Conservation (phyloP, 495 filamentous ascomycete genomes). For the Penicillium parvum region DNA sequence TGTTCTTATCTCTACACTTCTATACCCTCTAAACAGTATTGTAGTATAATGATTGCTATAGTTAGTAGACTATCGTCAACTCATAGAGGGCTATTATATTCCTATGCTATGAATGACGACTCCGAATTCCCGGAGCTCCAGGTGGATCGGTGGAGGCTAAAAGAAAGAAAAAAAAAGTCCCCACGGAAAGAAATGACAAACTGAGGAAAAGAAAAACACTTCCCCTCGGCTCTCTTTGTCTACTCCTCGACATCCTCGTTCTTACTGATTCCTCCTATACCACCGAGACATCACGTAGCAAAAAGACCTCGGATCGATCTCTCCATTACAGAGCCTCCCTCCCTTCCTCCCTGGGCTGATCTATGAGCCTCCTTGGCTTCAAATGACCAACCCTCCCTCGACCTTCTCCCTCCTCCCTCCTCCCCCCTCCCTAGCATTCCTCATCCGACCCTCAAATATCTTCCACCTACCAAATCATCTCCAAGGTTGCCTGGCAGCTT, state of each 20-base stretch:
- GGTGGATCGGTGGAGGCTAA: slow-evolving; percentile 32
- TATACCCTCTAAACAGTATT: no score
- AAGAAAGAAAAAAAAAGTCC: slow-evolving; percentile 17
- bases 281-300: no score
- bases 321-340: background rate
- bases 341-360: background rate
- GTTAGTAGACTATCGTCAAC: no score
- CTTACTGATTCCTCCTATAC: background rate
- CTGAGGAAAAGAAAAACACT: slow-evolving; percentile 44
- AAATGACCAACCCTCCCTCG: slow-evolving; percentile 13
- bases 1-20: no score
- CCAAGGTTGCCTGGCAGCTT: slow-evolving; percentile 38
- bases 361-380: background rate
- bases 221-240: slow-evolving; percentile 6
- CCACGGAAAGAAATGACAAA: slow-evolving; percentile 31
- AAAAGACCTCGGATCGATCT: background rate
- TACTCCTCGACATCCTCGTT: slow-evolving; percentile 1
- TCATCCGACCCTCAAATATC: slow-evolving; percentile 15
- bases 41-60: no score
- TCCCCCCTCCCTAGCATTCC: slow-evolving; percentile 31
- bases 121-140: slow-evolving; percentile 9
- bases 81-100: no score
- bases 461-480: slow-evolving; percentile 2
- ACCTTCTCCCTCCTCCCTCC: slow-evolving; percentile 29
- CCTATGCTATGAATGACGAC: no score